A percentile compares a stretch with the other conserved stretches of the same genome.
Evolutionary conservation across 225 moss, liverwort and hornwort species (phyloP).

Genomic region (Sphagnum contortum): DNA sequence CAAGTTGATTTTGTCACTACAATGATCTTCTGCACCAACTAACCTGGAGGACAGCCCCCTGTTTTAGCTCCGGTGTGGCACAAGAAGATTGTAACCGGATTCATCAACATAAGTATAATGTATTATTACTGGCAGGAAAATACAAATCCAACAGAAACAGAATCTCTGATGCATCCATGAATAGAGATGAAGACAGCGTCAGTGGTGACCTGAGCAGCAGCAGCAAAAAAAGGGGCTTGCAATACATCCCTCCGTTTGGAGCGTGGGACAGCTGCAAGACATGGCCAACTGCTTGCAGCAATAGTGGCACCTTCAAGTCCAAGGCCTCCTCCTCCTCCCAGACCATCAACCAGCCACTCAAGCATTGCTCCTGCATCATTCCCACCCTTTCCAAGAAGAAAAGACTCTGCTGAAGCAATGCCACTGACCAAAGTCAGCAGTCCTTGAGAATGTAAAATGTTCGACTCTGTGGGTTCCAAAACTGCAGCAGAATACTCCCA

Average conservation of each 20-base stretch:
- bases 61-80: no score
- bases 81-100: no score
- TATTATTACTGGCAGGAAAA: no score
- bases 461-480: constrained; percentile 12
- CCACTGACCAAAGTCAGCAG: constrained; percentile 32
- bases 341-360: constrained; percentile 52
- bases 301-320: constrained; percentile 37
- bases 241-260: constrained; percentile 28
- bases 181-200: no score
- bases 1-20: no score
- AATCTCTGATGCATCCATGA: no score
- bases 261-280: constrained; percentile 31
- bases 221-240: constrained; percentile 34
- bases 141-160: no score
- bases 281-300: constrained; percentile 39
- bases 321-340: constrained; percentile 45
- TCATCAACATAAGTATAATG: no score
- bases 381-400: constrained; percentile 41
- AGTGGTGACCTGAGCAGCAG: constrained; percentile 24
- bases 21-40: no score
- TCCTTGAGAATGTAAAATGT: constrained; percentile 22
- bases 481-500: constrained; percentile 26
- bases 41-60: no score
- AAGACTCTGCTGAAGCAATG: constrained; percentile 33
- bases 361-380: constrained; percentile 30